Base-by-base conservation (phyloP, 768 basidiomycete species). In the Fomitopsis pulvina region DNA sequence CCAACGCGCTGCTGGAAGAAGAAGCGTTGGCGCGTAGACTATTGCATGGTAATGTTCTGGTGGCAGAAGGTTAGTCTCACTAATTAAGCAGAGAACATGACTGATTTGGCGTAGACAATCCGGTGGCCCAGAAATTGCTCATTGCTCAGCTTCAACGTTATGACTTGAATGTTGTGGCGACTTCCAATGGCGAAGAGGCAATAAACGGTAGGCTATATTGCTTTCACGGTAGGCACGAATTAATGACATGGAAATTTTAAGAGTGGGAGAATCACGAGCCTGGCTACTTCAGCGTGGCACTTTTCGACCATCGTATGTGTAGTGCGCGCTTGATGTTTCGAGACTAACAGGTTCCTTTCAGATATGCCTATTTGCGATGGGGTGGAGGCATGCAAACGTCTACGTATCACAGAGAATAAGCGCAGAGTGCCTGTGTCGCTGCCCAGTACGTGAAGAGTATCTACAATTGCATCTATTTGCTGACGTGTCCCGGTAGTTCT, bases 341-440 rank as follows among this genome's bases (percentile, higher is more conserved):
- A 7, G 12, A 26, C 25, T 22, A 3, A 49, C 27, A 45, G 21
- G 25, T 22, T 39, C 26, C 14, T 37, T 4, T 4, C 44, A 86
- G 85, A 87, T 57, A 87, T 87, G 85, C 85, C 85, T 2, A 70
- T 87, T 44, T 85, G 83, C 53, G 85, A 87, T 58, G 85, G 85
- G 5, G 83, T 87, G 4, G 84, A 86, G 56, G 85, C 85, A 6
- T 74, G 81, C 26, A 85, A 85, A 62, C 74, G 79, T 43, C 43
- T 87, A 25, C 74, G 85, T 37, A 54, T 74, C 20, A 57, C 83
- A 20, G 85, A 87, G 60, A 74, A 65, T 52, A 77, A 76, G 58
- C 72, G 76, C n/a, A 80, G 79, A 54, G 67, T 69, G 3, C 58
- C 71, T 3, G 60, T 73, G 12, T 60, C 71, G 11, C 64, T 86